Evolutionary conservation across 371 early-diverging fungal species (phyloP).

Genomic region (Mortierella sp.): DNA sequence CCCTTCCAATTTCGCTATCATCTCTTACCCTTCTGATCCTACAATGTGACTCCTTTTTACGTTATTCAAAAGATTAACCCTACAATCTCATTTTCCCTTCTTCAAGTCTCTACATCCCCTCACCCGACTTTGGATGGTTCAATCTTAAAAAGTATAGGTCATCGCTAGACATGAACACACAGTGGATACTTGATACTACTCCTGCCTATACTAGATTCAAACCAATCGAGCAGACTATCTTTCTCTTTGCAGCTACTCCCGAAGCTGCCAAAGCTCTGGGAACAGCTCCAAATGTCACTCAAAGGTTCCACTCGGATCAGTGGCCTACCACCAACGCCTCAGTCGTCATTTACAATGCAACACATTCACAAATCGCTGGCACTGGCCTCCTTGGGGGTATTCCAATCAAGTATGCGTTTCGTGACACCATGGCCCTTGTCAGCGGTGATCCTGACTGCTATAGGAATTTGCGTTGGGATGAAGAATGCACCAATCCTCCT

Average conservation of each 20-base stretch:
- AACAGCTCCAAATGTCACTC: constrained; percentile 16
- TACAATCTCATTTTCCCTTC: no score
- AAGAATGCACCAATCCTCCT: no score
- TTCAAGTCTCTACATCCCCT: constrained; percentile 23
- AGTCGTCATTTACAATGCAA: constrained; percentile 19
- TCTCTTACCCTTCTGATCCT: not conserved
- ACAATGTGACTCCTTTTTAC: no score
- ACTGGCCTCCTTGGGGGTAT: constrained; percentile 37
- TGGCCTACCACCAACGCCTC: constrained; percentile 40
- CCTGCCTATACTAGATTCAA: no score
- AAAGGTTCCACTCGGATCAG: constrained; percentile 8
- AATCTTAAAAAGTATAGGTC: not conserved
- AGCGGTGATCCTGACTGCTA: no score
- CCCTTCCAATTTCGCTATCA: not conserved
- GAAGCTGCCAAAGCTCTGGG: constrained; percentile 30
- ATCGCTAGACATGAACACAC: no score
- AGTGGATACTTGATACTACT: no score
- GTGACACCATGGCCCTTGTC: no score
- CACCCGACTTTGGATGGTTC: constrained; percentile 35
- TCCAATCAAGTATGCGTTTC: constrained; percentile 17
- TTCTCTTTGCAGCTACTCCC: constrained; percentile 16
- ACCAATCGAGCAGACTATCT: constrained; percentile 26
- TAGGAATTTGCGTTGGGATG: no score
- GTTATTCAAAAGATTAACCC: no score
- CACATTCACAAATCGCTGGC: constrained; percentile 14